Evolutionary conservation across 129 eudicot species (phyloP).

Genomic region (Scalesia atractyloides): DNA sequence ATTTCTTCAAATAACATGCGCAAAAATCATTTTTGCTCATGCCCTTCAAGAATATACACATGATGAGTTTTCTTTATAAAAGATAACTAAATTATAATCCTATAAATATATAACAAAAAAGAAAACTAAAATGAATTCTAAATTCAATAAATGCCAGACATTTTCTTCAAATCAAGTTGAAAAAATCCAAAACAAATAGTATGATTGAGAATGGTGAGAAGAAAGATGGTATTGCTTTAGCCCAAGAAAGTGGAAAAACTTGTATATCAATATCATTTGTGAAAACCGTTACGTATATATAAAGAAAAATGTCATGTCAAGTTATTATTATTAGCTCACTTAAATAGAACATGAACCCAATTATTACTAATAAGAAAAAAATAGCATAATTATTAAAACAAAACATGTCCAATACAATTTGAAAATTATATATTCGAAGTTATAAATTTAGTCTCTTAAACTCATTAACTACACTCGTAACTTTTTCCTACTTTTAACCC

Average conservation of each 20-base stretch:
- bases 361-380: too few relatives aligned
- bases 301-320: not conserved
- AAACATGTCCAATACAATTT: too few relatives aligned
- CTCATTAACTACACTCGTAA: too few relatives aligned
- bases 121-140: not conserved
- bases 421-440: too few relatives aligned
- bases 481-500: too few relatives aligned
- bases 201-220: constrained; percentile 7
- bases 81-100: not conserved
- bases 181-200: not conserved
- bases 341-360: not conserved
- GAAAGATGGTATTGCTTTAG: not conserved
- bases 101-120: not conserved
- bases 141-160: not conserved
- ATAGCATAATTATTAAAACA: too few relatives aligned
- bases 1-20: too few relatives aligned
- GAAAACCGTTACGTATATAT: not conserved
- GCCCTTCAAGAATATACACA: too few relatives aligned
- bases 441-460: too few relatives aligned
- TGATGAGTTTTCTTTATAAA: too few relatives aligned
- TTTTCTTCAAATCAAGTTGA: not conserved
- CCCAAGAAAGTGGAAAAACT: not conserved
- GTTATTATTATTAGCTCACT: not conserved
- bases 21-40: too few relatives aligned
- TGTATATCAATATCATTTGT: not conserved